Evolutionary conservation across 2,329 filamentous ascomycete genomes (phyloP).

Genomic region (Hymenoscyphus fructigenus): DNA sequence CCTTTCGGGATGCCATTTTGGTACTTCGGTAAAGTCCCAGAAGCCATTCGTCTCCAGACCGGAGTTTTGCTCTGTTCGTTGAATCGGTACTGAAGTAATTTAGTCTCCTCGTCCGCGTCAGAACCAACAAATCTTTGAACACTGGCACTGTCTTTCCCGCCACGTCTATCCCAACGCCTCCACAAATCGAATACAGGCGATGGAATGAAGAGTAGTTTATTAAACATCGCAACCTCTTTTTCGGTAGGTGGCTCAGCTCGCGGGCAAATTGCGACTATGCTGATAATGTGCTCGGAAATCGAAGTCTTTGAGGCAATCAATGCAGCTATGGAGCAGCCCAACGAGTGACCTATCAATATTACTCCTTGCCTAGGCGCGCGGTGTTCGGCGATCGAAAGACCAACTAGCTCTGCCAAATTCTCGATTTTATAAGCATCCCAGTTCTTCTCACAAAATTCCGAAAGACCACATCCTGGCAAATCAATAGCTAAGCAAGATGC

Average conservation of each 20-base stretch:
- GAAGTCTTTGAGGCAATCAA: conserved; percentile 59
- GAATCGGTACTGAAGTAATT: conserved; percentile 67
- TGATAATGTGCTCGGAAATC: conserved; percentile 66
- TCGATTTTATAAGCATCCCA: conserved; percentile 81
- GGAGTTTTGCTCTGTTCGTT: conserved; percentile 82
- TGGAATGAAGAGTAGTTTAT: conserved; percentile 66
- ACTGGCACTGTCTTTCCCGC: conserved; percentile 74
- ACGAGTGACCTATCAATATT: conserved; percentile 82
- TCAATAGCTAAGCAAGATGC: conserved; percentile 87
- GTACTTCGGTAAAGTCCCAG: conserved; percentile 65
- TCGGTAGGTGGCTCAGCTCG: conserved; percentile 61
- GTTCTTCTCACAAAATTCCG: conserved; percentile 65
- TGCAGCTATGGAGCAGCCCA: conserved; percentile 79
- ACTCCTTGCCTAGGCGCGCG: conserved; percentile 70
- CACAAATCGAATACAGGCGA: conserved; percentile 72
- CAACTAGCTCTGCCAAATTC: conserved; percentile 72
- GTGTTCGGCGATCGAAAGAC: conserved; percentile 70
- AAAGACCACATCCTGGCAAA: conserved; percentile 84
- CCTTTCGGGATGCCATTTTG: conserved; percentile 51
- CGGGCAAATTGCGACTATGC: conserved; percentile 80
- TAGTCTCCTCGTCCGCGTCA: conserved; percentile 63
- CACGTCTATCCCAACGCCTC: conserved; percentile 74
- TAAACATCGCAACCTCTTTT: conserved; percentile 50
- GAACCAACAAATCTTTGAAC: conserved; percentile 74
- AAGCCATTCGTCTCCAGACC: conserved; percentile 80